Conservation (phyloP, 2,329 filamentous ascomycete species). For the Pseudogymnoascus sp. region DNA sequence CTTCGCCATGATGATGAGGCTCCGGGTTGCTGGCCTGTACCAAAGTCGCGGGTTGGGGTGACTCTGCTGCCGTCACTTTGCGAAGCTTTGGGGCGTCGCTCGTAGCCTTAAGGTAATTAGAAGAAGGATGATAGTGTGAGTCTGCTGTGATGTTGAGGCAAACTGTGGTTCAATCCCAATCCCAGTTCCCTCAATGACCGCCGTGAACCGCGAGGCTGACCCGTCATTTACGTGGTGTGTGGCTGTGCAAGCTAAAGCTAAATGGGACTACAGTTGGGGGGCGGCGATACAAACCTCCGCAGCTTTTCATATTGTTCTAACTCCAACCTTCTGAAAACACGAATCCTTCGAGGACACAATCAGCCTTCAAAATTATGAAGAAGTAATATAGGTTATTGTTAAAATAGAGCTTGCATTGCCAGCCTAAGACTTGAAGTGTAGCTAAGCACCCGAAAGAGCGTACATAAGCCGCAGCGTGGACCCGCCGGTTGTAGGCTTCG, state of each 20-base stretch:
- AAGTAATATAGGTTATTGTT: not conserved
- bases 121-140: not conserved
- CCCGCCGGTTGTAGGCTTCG: not conserved
- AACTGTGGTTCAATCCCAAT: not conserved
- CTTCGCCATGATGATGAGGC: conserved; percentile 34
- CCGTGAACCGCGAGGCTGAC: not conserved
- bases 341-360: not conserved
- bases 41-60: not conserved
- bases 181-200: not conserved
- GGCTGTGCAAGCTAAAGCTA: conserved; percentile 4
- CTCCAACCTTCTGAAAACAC: not conserved
- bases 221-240: conserved; percentile 4
- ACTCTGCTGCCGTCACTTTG: not conserved
- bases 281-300: not conserved
- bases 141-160: conserved; percentile 1
- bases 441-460: not conserved
- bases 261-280: not conserved
- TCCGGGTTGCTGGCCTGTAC: not conserved
- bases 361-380: not conserved
- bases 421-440: not conserved
- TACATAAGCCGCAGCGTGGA: not conserved
- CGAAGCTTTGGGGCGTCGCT: not conserved
- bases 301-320: not conserved
- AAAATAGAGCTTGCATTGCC: not conserved
- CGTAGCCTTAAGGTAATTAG: not conserved